phyloP scores from a whole-genome alignment of 306 rosid species.

The Pterocarpus santalinus region DNA sequence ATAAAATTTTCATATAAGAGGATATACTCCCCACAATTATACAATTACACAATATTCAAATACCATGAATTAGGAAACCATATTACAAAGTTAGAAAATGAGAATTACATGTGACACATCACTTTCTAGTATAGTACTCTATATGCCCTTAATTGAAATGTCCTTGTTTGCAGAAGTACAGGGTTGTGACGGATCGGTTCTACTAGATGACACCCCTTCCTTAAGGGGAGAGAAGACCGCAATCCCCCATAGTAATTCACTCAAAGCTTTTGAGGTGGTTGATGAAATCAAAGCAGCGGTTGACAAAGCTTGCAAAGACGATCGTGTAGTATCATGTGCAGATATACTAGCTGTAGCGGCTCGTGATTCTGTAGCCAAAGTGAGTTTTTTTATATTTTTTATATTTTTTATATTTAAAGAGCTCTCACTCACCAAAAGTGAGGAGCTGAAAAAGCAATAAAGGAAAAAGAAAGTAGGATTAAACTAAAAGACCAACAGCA shows the following conservation, averaged over 20 bases:
- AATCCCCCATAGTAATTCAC: conserved; percentile 44
- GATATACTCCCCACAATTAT: too few relatives aligned
- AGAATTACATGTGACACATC: too few relatives aligned
- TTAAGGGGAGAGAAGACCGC: conserved; percentile 57
- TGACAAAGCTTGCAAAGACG: conserved; percentile 51
- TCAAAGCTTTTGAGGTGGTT: conserved; percentile 49
- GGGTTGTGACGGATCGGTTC: conserved; percentile 60
- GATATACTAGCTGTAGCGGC: conserved; percentile 60
- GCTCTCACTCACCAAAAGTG: too few relatives aligned
- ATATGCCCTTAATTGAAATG: too few relatives aligned
- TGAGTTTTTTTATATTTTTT: conserved; percentile 33
- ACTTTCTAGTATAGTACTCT: too few relatives aligned
- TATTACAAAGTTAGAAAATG: too few relatives aligned
- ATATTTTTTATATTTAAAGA: not conserved
- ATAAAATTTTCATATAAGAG: too few relatives aligned
- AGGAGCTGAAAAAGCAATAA: too few relatives aligned
- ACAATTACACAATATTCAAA: too few relatives aligned
- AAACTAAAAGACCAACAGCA: too few relatives aligned
- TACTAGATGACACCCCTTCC: conserved; percentile 47
- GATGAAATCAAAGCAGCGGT: conserved; percentile 56
- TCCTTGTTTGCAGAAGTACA: not conserved
- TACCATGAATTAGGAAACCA: too few relatives aligned
- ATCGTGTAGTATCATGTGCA: conserved; percentile 58
- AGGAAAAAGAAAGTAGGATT: too few relatives aligned
- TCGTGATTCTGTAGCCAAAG: conserved; percentile 56